Base-by-base conservation (phyloP, 139 green algal species). In the Microglena sp. region DNA sequence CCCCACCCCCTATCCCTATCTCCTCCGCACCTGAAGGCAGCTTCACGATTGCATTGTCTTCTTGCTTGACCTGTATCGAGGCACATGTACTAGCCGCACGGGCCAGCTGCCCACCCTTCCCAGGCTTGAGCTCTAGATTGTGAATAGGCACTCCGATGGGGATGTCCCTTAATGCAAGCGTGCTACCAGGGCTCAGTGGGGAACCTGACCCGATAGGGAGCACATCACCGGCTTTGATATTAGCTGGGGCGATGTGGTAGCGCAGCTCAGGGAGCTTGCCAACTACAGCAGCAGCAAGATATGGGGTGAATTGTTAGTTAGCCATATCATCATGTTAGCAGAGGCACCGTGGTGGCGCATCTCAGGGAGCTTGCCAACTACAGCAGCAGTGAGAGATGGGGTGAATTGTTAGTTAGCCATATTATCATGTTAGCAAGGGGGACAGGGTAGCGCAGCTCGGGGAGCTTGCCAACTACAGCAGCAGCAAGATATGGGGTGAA, bases 91-190 rank as follows among this genome's bases (percentile, higher is more conserved):
- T 85, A 3, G 90, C 92, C 1, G 88, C 66, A 26, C 92, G 77
- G 2, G 68, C 79, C 65, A 97, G 55, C 74, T 87, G 69, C 1
- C 82, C 91, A 2, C 92, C 92, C 5, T 74, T 63, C 31, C 86
- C 87, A 0, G 91, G 90, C 26, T 43, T 30, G 58, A 97, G 73
- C 77, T 98, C 92, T 24, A 98, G 68, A 72, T 90, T 94, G 79
- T 96, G 85, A 2, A 96, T 75, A 11, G 69, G 76, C 53, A 70
- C 66, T 22, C 75, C 83, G 2, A 82, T 45, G 2, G 83, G 83
- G 65, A 90, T 82, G 56, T 79, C 64, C 0, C 55, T 34, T 27
- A 97, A 77, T 8, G 75, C 79, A 55, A 95, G 71, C 11, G 80
- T 79, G 83, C 84, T 91, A 40, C 91, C 91, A 0, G 82, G 46